Conservation (phyloP, 805 yeast species). For the Hanseniaspora nectarophila region DNA sequence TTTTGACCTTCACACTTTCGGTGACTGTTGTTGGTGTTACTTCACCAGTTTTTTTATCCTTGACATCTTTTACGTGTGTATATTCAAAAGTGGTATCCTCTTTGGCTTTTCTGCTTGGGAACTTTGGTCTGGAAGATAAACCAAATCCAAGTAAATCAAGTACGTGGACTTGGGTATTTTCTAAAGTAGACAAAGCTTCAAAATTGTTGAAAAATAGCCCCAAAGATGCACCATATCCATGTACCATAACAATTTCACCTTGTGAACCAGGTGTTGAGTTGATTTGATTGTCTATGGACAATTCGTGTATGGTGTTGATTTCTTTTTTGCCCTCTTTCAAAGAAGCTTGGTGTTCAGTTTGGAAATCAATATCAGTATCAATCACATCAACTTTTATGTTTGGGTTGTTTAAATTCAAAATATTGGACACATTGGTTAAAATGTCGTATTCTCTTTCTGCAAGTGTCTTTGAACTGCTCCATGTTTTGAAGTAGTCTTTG, state of each 20-base stretch:
- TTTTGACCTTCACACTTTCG: conserved; percentile 14
- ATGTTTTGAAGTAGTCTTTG: conserved; percentile 32
- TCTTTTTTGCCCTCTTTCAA: conserved; percentile 20
- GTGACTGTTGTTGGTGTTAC: conserved; percentile 33
- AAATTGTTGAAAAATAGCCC: conserved; percentile 75
- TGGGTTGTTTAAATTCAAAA: conserved; percentile 40
- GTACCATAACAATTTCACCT: conserved; percentile 37
- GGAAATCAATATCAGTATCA: conserved; percentile 39
- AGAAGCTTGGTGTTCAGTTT: conserved; percentile 1
- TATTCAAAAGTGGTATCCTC: conserved; percentile 44
- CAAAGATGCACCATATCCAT: conserved; percentile 91
- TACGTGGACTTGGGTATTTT: conserved; percentile 70
- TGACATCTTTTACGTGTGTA: conserved; percentile 47
- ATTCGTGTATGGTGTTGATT: conserved; percentile 53
- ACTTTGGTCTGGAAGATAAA: conserved; percentile 68
- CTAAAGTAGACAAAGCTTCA: conserved; percentile 32
- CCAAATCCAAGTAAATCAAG: conserved; percentile 88
- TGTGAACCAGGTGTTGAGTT: conserved; percentile 7
- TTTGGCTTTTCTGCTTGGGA: conserved; percentile 80
- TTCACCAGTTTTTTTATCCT: conserved; percentile 54
- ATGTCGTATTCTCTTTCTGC: conserved; percentile 37
- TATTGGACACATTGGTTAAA: conserved; percentile 47
- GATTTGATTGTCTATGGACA: conserved; percentile 43
- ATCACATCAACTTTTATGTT: conserved; percentile 35
- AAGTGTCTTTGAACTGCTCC: conserved; percentile 32